Percentiles rank a stretch among this genome's conserved stretches.
Evolutionary conservation across 106 monocot genomes (phyloP).

Genomic region (Platanthera zijinensis): DNA sequence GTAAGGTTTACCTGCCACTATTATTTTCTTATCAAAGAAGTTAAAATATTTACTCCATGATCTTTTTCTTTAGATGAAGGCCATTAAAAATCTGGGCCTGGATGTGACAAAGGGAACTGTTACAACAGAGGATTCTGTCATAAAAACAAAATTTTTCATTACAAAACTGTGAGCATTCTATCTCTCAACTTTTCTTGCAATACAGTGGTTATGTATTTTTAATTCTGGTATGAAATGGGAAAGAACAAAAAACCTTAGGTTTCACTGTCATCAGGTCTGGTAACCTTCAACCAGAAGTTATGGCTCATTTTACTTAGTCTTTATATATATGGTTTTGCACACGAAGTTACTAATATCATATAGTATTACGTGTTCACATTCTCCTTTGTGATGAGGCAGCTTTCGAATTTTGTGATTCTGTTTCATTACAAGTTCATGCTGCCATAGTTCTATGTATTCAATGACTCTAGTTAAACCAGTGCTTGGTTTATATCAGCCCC

Average conservation of each 20-base stretch:
- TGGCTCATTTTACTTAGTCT: background rate
- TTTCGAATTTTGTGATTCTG: background rate
- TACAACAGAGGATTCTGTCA: constrained; percentile 39
- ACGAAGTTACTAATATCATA: background rate
- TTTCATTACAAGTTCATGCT: too few species aligned
- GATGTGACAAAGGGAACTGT: constrained; percentile 89
- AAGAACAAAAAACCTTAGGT: background rate
- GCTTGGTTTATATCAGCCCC: too few species aligned
- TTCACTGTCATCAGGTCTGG: background rate
- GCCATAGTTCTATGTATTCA: too few species aligned
- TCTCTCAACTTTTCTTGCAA: background rate
- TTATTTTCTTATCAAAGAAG: background rate
- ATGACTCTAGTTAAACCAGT: too few species aligned
- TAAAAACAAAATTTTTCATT: constrained; percentile 66
- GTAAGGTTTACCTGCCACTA: background rate
- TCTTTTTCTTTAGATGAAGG: constrained; percentile 71
- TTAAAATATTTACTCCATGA: background rate
- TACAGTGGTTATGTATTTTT: background rate
- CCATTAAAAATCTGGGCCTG: constrained; percentile 82
- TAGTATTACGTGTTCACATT: background rate
- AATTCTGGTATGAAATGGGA: background rate
- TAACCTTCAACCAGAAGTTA: background rate
- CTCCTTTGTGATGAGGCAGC: background rate
- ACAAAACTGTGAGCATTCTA: constrained; percentile 17
- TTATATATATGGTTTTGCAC: background rate